A percentile compares a stretch with the other conserved stretches of the same genome.
These are phyloP conservation scores for Cordia subcordata DNA, from an alignment of 257 asterid species.

Conservation along the genomic window DNA sequence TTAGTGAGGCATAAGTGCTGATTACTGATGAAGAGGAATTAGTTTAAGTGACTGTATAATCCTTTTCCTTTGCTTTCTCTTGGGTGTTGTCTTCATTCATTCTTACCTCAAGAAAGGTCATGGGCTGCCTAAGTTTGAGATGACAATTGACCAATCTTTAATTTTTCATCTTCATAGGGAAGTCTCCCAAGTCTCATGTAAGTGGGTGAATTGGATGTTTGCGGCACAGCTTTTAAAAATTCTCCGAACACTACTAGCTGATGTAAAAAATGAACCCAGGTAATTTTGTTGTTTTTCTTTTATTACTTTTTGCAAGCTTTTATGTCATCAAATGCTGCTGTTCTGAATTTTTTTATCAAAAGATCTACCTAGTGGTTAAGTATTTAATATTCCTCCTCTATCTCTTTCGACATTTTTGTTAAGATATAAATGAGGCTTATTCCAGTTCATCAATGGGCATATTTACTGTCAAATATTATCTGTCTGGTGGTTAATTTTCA, in stretches of 20 bases:
- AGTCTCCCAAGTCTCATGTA: slow-evolving; percentile 7
- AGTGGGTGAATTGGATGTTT: slow-evolving; percentile 43
- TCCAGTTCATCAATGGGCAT: too few species aligned
- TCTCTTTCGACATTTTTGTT: too few species aligned
- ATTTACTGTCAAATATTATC: too few species aligned
- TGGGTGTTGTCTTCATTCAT: neutral
- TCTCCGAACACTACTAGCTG: slow-evolving; percentile 48
- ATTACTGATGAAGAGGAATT: too few species aligned
- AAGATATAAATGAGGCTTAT: too few species aligned
- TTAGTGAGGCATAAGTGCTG: too few species aligned
- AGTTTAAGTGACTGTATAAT: too few species aligned
- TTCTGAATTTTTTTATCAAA: neutral
- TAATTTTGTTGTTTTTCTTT: slow-evolving; percentile 23
- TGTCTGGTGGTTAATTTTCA: too few species aligned
- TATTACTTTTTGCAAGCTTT: neutral
- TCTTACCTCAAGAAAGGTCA: too few species aligned
- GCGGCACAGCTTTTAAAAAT: slow-evolving; percentile 54
- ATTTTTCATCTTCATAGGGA: slow-evolving; percentile 4
- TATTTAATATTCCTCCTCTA: neutral
- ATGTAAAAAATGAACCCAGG: slow-evolving; percentile 46
- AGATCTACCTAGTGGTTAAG: neutral
- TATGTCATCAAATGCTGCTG: neutral
- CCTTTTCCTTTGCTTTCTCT: too few species aligned
- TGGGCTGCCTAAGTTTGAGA: neutral
- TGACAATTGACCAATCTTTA: neutral